A percentile compares a stretch with the other conserved stretches of the same genome.
Evolutionary conservation across 352 stramenopile species (phyloP).

Genomic region (Globisporangium spiculum): DNA sequence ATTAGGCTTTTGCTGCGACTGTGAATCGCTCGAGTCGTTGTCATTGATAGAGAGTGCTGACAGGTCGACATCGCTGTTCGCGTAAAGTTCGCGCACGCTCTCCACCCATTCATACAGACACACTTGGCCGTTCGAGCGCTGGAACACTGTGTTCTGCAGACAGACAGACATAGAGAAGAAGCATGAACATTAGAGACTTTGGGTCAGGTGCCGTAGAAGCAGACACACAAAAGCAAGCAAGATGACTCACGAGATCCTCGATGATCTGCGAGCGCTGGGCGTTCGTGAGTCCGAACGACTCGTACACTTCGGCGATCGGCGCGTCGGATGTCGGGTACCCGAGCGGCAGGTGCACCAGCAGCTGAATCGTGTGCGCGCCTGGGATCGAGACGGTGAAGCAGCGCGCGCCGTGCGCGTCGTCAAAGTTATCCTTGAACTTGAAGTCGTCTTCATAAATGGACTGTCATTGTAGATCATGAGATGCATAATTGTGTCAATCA

Average conservation of each 20-base stretch:
- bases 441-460: constrained; percentile 79
- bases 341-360: constrained; percentile 69
- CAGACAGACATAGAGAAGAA: background rate
- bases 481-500: background rate
- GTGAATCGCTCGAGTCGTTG: background rate
- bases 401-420: constrained; percentile 34
- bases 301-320: constrained; percentile 75
- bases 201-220: background rate
- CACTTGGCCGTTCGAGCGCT: constrained; percentile 70
- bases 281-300: constrained; percentile 80
- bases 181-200: background rate
- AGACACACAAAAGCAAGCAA: background rate
- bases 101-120: constrained; percentile 89
- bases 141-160: constrained; percentile 50
- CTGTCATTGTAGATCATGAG: constrained; percentile 21
- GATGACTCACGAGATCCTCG: constrained; percentile 42
- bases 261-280: constrained; percentile 61
- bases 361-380: constrained; percentile 58
- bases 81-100: constrained; percentile 72
- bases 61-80: constrained; percentile 36
- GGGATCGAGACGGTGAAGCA: constrained; percentile 63
- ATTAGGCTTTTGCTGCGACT: background rate
- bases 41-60: constrained; percentile 8
- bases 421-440: constrained; percentile 46
- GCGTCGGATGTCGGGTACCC: constrained; percentile 68